Evolutionary conservation across 106 monocot species (phyloP), one percentile per base, ranked within the genome.

Genomic region (Platanthera zijinensis): DNA sequence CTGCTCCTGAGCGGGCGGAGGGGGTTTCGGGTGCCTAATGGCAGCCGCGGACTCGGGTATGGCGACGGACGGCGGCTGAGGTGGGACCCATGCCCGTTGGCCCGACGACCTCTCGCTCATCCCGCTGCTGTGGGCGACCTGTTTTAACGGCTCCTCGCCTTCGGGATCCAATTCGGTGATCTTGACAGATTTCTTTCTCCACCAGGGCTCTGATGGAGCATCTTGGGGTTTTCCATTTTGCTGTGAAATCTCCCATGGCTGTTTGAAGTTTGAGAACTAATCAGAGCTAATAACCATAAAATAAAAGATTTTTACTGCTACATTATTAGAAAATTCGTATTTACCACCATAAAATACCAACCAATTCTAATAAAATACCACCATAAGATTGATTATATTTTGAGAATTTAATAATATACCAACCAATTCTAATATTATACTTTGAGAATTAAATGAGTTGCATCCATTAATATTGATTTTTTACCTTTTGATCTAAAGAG

Each of bases 21-120:
- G 1, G 21, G 72, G 61, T 53, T 91, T 97, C 9, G 89, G 86
- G 47, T 87, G 94, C 19, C 97, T 74, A 13, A 97, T 97, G 48
- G 97, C 94, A 8, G 77, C 85, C 3, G 87, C 91, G 10, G 93
- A 84, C 82, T 92, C 97, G 7, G 97, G 91, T 50, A 97, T 85
- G 46, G 73, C 88, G 8, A 97, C 94, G 22, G 84, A 13, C 46
- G 97, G 97, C 2, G 97, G 87, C 83, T 92, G 89, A 10, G 97
- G 97, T 15, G 94, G 97, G 28, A 97, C 88, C 97, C 97, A 97
- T 32, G 76, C 70, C 28, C 89, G 80, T 69, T 81, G 86, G 62
- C 17, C 69, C 13, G 78, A 51, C 52, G 59, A 48, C 49, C 50
- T 39, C 8, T 79, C 79, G 21, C 32, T 81, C 5, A 80, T 51